A percentile compares a stretch with the other conserved stretches of the same genome.
Conservation (phyloP, 202 grass and related monocot genomes). For the Zizania palustris region DNA sequence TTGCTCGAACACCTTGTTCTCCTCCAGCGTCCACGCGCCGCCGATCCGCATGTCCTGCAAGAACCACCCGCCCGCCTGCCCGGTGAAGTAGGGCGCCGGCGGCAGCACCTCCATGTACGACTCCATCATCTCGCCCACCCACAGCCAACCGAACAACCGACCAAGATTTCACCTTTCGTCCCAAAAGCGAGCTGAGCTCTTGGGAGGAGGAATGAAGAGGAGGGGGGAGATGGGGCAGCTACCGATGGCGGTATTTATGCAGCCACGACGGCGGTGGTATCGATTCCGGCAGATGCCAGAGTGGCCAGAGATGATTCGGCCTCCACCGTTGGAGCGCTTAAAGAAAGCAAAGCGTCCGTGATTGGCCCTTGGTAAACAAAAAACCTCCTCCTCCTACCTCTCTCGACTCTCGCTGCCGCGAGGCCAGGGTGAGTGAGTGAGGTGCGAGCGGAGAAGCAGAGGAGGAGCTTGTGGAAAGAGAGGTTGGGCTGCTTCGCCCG, state of each 20-base stretch:
- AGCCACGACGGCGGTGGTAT: neutral
- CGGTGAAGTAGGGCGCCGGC: conserved; percentile 49
- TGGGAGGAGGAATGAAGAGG: conserved; percentile 5
- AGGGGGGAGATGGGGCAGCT: conserved; percentile 23
- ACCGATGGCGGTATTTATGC: conserved; percentile 39
- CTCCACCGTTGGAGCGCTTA: conserved; percentile 53
- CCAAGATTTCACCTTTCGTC: conserved; percentile 27
- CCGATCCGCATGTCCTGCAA: conserved; percentile 30
- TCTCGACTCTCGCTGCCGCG: neutral
- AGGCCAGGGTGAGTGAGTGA: no score
- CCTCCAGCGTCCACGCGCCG: conserved; percentile 63
- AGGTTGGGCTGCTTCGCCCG: neutral
- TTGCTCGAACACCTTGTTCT: conserved; percentile 90
- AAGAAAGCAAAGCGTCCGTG: conserved; percentile 38
- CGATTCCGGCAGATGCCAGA: conserved; percentile 46
- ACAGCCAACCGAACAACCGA: conserved; percentile 12
- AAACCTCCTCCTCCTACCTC: conserved; percentile 36
- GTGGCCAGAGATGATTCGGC: conserved; percentile 50
- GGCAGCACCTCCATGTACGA: conserved; percentile 83
- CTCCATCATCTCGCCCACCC: conserved; percentile 55
- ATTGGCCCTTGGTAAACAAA: conserved; percentile 68
- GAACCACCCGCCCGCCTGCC: conserved; percentile 54
- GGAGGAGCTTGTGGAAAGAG: neutral
- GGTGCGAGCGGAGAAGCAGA: neutral
- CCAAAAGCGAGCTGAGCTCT: conserved; percentile 20